Evolutionary conservation across 2,329 filamentous ascomycete genomes (phyloP), one percentile per base, ranked within the genome.

Genomic region (Hymenoscyphus occultus): DNA sequence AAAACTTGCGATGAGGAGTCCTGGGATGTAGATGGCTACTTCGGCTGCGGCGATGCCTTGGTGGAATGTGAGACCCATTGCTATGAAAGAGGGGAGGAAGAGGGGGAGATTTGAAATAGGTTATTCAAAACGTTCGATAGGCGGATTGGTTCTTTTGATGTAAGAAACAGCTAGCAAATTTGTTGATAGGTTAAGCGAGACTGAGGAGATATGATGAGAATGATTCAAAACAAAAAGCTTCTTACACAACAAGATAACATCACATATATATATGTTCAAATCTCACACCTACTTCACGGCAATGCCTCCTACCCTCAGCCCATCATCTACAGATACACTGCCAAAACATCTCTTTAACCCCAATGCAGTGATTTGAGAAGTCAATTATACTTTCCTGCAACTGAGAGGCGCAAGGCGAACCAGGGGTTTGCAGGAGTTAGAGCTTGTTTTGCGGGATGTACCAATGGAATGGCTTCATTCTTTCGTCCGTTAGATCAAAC

Each of bases 31-130:
- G 58, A 81, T 60, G 54, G 76, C 64, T 51, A 83, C 72, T 65
- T 82, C 74, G 9, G 74, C 78, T 45, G 82, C 79, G 28, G 79
- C 75, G 65, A 83, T 74, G 22, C 70, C 72, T 45, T 77, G 70
- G 48, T 75, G 73, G 61, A 78, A 78, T 32, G 65, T 68, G 67
- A 79, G 42, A 39, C 68, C 64, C 71, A 73, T 73, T 13, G 48
- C 61, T 32, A 40, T 6, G 16, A 39, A 6, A 39, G 31, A 57
- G 28, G 32, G 35, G 14, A 31, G 4, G 13, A 12, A n/a, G 56
- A 39, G 5, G 56, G 16, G 22, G 48, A 28, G 19, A 54, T 13
- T 28, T 28, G n/a, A 28, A 28, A 19, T 19, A 28, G 12, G 7
- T 28, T 12, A 22, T 22, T 54, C 9, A 12, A 13, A 51, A 51